Evolutionary conservation across 371 early-diverging fungal species (phyloP).

Genomic region (Haplosporangium sp.): DNA sequence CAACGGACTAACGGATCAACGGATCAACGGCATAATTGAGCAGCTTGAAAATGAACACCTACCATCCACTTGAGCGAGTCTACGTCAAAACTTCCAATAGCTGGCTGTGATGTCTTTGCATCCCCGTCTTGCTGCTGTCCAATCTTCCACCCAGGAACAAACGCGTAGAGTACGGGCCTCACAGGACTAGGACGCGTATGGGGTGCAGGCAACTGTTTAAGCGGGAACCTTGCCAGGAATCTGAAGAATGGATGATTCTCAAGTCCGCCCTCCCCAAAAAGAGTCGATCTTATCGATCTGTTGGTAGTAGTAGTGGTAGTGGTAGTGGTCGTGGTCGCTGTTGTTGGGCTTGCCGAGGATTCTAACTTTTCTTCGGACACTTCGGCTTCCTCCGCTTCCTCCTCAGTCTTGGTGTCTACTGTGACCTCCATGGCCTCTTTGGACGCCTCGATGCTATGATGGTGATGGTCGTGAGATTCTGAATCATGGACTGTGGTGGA

Average conservation of each 20-base stretch:
- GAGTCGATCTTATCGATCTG: conserved; percentile 12
- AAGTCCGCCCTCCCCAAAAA: conserved; percentile 27
- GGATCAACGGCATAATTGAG: too few relatives aligned
- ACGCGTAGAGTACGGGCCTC: conserved; percentile 42
- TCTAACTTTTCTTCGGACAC: neutral
- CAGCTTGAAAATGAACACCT: neutral
- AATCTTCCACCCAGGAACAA: conserved; percentile 36
- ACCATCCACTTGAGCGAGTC: conserved; percentile 56
- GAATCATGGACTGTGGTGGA: neutral
- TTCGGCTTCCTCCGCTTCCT: neutral
- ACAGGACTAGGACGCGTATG: conserved; percentile 34
- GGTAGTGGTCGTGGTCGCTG: neutral
- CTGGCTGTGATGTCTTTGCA: neutral
- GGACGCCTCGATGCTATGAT: neutral
- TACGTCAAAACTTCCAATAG: conserved; percentile 49
- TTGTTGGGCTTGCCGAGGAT: neutral
- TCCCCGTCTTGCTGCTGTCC: conserved; percentile 7
- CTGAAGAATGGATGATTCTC: conserved; percentile 34
- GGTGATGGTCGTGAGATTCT: neutral
- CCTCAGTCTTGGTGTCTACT: neutral
- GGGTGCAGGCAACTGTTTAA: conserved; percentile 42
- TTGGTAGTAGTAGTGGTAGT: neutral
- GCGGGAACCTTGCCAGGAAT: conserved; percentile 46
- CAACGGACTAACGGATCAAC: too few relatives aligned
- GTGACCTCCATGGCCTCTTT: conserved; percentile 2